phyloP scores from a whole-genome alignment of 1,139 yeast species.

The Suhomyces bokatorum region DNA sequence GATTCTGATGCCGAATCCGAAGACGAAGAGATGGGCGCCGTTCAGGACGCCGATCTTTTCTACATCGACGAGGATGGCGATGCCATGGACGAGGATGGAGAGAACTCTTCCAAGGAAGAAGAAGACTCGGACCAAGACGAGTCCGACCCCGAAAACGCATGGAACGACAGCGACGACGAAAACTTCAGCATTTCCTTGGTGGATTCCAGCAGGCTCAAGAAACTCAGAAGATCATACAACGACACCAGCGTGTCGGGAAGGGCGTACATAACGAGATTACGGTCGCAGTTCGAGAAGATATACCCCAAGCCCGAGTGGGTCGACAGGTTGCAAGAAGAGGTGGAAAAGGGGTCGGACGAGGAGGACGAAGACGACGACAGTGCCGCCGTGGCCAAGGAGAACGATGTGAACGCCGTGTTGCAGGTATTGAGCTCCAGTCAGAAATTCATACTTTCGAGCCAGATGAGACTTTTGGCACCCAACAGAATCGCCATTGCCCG shows the following conservation, averaged over 20 bases:
- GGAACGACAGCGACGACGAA: slow-evolving; percentile 96
- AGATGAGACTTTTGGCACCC: slow-evolving; percentile 66
- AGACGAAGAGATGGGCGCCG: slow-evolving; percentile 30
- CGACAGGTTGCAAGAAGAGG: slow-evolving; percentile 34
- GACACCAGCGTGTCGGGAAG: slow-evolving; percentile 65
- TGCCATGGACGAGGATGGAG: slow-evolving; percentile 44
- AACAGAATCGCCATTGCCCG: slow-evolving; percentile 71
- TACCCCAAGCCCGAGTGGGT: slow-evolving; percentile 93
- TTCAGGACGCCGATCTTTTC: slow-evolving; percentile 63
- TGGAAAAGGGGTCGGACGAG: slow-evolving; percentile 26
- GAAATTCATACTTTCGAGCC: slow-evolving; percentile 51
- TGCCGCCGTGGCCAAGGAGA: slow-evolving; percentile 32
- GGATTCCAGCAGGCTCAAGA: slow-evolving; percentile 61
- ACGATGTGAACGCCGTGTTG: slow-evolving; percentile 57
- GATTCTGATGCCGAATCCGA: slow-evolving; percentile 18
- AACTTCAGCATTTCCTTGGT: slow-evolving; percentile 60
- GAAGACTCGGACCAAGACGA: slow-evolving; percentile 37
- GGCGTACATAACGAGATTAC: slow-evolving; percentile 68
- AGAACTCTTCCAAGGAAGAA: slow-evolving; percentile 22
- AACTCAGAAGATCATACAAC: slow-evolving; percentile 63
- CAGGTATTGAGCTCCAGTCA: slow-evolving; percentile 61
- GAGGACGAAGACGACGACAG: slow-evolving; percentile 36
- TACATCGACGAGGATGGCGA: slow-evolving; percentile 55
- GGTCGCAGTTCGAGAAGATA: slow-evolving; percentile 83
- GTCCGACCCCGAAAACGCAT: slow-evolving; percentile 50